A percentile compares a stretch with the other conserved stretches of the same genome.
phyloP scores from a whole-genome alignment of 148 eudicot species.

The Vaccinium macrocarpon region DNA sequence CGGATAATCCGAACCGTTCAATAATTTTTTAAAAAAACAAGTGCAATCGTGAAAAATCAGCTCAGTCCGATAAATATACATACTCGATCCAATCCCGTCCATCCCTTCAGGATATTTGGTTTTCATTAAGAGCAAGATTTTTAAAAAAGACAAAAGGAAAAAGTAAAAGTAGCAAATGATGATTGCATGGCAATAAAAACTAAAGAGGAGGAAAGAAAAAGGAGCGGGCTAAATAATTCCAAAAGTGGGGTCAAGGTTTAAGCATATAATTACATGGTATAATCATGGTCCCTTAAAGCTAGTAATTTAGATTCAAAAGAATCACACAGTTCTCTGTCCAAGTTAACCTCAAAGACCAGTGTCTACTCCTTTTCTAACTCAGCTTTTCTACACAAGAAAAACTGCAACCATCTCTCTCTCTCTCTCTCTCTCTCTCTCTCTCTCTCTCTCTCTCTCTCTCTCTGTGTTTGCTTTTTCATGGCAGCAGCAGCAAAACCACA shows the following conservation, averaged over 20 bases:
- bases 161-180: conserved; percentile 3
- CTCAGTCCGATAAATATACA: too few species aligned
- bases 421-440: conserved; percentile 10
- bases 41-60: too few species aligned
- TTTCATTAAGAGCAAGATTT: not conserved
- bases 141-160: not conserved
- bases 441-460: conserved; percentile 13
- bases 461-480: conserved; percentile 16
- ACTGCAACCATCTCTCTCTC: not conserved
- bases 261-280: conserved; percentile 22
- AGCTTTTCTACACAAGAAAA: not conserved
- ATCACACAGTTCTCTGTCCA: not conserved
- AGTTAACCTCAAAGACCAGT: not conserved
- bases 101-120: too few species aligned
- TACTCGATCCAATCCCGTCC: too few species aligned
- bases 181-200: conserved; percentile 15
- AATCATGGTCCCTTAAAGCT: conserved; percentile 33
- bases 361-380: not conserved
- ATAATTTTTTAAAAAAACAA: too few species aligned
- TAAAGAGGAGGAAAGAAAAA: conserved; percentile 13
- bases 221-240: conserved; percentile 21
- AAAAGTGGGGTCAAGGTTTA: conserved; percentile 33
- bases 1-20: too few species aligned
- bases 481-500: conserved; percentile 36
- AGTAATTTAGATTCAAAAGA: conserved; percentile 39